These are phyloP conservation scores for Penicillium lagena DNA, from an alignment of 495 filamentous ascomycete species.

Conservation along the genomic window DNA sequence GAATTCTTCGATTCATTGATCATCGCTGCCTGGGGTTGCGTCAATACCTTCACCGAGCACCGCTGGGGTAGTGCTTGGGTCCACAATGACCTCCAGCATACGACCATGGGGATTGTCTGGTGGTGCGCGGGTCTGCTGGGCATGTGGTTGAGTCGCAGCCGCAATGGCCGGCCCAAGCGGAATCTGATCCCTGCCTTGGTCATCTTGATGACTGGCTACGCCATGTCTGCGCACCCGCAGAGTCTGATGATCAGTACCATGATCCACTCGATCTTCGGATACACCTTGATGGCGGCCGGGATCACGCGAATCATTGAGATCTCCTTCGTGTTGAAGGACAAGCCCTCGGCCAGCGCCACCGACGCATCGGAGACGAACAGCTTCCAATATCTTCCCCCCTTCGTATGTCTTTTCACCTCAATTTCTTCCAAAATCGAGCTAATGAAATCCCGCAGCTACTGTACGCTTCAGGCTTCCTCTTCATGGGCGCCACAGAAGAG, in stretches of 20 bases:
- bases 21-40: constrained; percentile 89
- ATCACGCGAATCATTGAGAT: constrained; percentile 83
- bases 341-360: constrained; percentile 38
- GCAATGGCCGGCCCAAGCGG: constrained; percentile 78
- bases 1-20: constrained; percentile 94
- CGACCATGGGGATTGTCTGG: constrained; percentile 96
- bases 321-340: constrained; percentile 76
- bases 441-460: constrained; percentile 58
- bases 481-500: constrained; percentile 96
- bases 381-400: constrained; percentile 89
- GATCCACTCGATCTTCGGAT: constrained; percentile 90
- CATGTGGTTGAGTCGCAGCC: constrained; percentile 80
- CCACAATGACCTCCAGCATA: constrained; percentile 95
- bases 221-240: constrained; percentile 87
- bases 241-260: constrained; percentile 73
- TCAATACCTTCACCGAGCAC: constrained; percentile 98
- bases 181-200: constrained; percentile 91
- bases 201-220: constrained; percentile 89
- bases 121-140: constrained; percentile 90
- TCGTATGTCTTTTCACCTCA: constrained; percentile 53
- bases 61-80: constrained; percentile 87
- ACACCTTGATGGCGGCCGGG: constrained; percentile 89
- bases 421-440: neutral
- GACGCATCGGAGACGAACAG: constrained; percentile 58
- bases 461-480: constrained; percentile 89